Evolutionary conservation across 306 rosid genomes (phyloP).

Genomic region (Vigna nakashimae): DNA sequence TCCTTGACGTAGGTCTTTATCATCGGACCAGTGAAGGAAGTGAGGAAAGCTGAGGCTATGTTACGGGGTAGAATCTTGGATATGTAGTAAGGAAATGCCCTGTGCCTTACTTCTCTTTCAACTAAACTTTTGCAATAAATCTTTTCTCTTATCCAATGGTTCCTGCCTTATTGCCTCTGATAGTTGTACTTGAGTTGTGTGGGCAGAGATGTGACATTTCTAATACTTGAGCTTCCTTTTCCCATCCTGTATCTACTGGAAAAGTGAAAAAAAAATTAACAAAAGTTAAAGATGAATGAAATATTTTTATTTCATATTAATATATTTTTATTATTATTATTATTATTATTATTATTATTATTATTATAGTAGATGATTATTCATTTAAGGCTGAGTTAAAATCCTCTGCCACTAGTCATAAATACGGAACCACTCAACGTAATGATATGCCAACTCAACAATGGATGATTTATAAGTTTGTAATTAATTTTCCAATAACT

Average conservation of each 20-base stretch:
- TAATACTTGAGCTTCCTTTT: constrained; percentile 25
- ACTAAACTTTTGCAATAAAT: constrained; percentile 39
- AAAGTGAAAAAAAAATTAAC: background rate
- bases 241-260: constrained; percentile 33
- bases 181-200: constrained; percentile 31
- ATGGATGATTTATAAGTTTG: background rate
- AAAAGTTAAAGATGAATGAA: constrained; percentile 14
- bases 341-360: constrained; percentile 1
- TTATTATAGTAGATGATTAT: background rate
- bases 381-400: background rate
- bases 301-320: background rate
- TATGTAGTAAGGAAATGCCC: constrained; percentile 48
- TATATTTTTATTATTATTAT: background rate
- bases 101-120: constrained; percentile 23
- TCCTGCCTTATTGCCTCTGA: too few relatives aligned
- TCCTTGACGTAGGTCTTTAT: constrained; percentile 70
- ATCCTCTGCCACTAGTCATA: background rate
- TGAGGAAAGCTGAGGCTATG: constrained; percentile 98
- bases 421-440: background rate
- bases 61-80: constrained; percentile 85
- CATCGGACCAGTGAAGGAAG: constrained; percentile 85
- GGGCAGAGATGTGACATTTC: constrained; percentile 25
- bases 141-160: constrained; percentile 21
- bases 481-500: too few relatives aligned
- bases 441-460: background rate